Percentiles rank a stretch among this genome's conserved stretches.
Conservation (phyloP, 768 basidiomycete species). For the Tephrocybe sp. region DNA sequence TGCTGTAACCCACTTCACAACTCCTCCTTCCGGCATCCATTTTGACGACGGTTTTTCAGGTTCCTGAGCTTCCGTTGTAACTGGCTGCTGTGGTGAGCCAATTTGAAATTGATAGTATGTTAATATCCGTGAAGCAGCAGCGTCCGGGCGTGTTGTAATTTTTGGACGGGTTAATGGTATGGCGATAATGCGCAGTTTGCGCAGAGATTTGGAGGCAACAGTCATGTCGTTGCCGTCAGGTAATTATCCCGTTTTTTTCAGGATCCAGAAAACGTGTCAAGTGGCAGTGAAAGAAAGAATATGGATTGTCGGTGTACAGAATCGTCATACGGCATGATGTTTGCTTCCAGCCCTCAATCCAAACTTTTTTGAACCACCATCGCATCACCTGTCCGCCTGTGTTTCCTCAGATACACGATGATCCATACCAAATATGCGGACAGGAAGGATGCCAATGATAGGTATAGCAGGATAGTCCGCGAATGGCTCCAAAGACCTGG, state of each 20-base stretch:
- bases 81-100: slow-evolving; percentile 17
- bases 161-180: slow-evolving; percentile 41
- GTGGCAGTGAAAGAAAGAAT: slow-evolving; percentile 5
- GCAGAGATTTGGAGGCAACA: slow-evolving; percentile 23
- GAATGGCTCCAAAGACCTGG: background rate
- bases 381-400: background rate
- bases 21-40: slow-evolving; percentile 40
- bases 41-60: slow-evolving; percentile 24
- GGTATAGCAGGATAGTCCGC: background rate
- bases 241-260: background rate
- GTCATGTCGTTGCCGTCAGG: slow-evolving; percentile 16
- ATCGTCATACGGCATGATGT: background rate
- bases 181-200: slow-evolving; percentile 42
- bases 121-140: slow-evolving; percentile 18
- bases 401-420: background rate
- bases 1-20: slow-evolving; percentile 43
- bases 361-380: background rate
- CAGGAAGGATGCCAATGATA: background rate
- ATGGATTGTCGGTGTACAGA: slow-evolving; percentile 2
- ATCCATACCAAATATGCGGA: background rate
- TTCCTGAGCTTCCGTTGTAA: slow-evolving; percentile 13
- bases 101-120: slow-evolving; percentile 49
- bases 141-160: slow-evolving; percentile 7
- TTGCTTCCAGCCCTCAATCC: background rate
- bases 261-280: too few species aligned